Conservation (phyloP, 2,329 filamentous ascomycete species). For the Trichophyton mentagrophytes region DNA sequence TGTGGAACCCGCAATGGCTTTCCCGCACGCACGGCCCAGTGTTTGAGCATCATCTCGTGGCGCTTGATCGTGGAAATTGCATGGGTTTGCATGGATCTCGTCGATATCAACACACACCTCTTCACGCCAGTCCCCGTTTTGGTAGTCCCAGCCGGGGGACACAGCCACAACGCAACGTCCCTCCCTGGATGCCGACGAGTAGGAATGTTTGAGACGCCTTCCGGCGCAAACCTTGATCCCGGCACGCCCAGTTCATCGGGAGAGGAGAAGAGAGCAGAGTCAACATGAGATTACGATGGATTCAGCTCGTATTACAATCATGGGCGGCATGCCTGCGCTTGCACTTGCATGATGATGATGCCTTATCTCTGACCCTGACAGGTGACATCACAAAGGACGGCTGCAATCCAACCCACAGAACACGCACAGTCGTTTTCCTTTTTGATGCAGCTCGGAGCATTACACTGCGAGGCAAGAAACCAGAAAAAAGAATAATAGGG, state of each 20-base stretch:
- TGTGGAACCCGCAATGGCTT: constrained; percentile 5
- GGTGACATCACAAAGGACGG: neutral
- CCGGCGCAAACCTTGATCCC: neutral
- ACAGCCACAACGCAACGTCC: neutral
- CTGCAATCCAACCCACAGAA: neutral
- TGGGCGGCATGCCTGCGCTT: neutral
- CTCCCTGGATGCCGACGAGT: neutral
- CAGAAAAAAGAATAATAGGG: neutral
- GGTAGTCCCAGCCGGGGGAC: constrained; percentile 5
- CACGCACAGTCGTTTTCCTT: neutral
- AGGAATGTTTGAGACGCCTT: neutral
- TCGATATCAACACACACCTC: neutral
- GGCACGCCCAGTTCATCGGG: neutral
- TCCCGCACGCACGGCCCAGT: constrained; percentile 6
- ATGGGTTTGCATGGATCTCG: neutral
- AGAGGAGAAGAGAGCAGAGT: neutral
- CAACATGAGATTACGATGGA: neutral
- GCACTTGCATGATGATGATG: neutral
- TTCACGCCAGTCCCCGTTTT: neutral
- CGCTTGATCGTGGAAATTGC: constrained; percentile 3
- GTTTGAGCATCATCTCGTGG: constrained; percentile 1
- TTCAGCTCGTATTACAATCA: neutral
- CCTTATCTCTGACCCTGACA: neutral
- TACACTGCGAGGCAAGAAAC: neutral
- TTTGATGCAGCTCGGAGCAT: neutral